Conservation (phyloP, 768 basidiomycete species). For the Leccinum boreale region DNA sequence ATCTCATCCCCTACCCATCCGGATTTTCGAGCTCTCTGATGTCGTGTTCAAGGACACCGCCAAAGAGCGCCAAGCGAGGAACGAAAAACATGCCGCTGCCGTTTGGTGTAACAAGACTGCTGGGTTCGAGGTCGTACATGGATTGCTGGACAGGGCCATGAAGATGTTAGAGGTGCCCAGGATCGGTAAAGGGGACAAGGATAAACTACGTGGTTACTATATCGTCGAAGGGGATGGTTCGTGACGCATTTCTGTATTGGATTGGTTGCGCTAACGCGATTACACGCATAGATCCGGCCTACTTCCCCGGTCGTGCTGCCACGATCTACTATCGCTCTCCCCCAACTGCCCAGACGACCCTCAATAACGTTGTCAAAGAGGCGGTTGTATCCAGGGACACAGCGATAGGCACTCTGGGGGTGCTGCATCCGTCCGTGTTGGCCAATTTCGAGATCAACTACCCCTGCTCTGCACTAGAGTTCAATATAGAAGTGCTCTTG, state of each 20-base stretch:
- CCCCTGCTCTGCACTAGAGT: conserved; percentile 94
- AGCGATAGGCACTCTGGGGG: conserved; percentile 85
- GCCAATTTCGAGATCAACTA: conserved; percentile 92
- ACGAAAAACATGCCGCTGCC: conserved; percentile 83
- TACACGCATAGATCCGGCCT: conserved; percentile 69
- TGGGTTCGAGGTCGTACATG: conserved; percentile 95
- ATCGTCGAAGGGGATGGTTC: conserved; percentile 81
- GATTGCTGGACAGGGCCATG: conserved; percentile 92
- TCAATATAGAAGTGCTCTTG: conserved; percentile 93
- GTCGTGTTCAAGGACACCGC: conserved; percentile 83
- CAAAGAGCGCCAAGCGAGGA: conserved; percentile 81
- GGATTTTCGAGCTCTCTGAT: conserved; percentile 92
- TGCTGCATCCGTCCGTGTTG: conserved; percentile 89
- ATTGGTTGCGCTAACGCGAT: conserved; percentile 4
- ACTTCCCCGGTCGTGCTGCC: conserved; percentile 94
- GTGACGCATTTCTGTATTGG: conserved; percentile 24
- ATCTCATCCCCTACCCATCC: conserved; percentile 87
- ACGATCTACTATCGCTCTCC: conserved; percentile 81
- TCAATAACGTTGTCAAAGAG: conserved; percentile 42
- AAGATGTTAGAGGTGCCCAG: conserved; percentile 90
- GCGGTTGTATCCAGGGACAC: conserved; percentile 52
- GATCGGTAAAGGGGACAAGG: conserved; percentile 54
- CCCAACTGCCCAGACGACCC: conserved; percentile 25
- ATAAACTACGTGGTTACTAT: conserved; percentile 80
- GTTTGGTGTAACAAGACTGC: conserved; percentile 97